Evolutionary conservation across 179 eudicot species (phyloP), one percentile per base, ranked within the genome.

Genomic region (Patellifolia procumbens): DNA sequence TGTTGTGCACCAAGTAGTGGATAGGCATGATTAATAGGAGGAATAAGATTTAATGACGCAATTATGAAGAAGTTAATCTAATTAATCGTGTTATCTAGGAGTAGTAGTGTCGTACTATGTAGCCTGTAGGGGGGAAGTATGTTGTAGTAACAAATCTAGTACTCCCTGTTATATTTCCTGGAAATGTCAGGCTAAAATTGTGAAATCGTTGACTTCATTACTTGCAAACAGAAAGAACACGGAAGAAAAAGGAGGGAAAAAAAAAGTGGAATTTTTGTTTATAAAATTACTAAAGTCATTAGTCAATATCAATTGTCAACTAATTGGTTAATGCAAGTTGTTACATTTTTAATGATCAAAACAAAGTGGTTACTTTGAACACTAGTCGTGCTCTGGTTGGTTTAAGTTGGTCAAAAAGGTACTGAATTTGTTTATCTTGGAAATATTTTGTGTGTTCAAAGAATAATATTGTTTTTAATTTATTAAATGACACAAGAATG

Each of bases 121-220:
- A 48, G 22, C 26, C 34, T 26, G 26, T 15, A 11, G 22, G 9
- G 4, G 9, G 45, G 17, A 48, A 11, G 51, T 22, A 66, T 32
- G 13, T n/a, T 19, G 70, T 48, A 66, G 70, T 66, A 66, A 64
- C 17, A 43, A n/a, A 70, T 45, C 59, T 49, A 70, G 58, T 29
- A 39, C 15, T 64, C 0, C 0, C 24, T 35, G 31, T 51, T 37
- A 66, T 39, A 22, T 37, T 66, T 42, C 70, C 70, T 39, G 51
- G 49, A 66, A 66, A 39, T 64, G 43, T 64, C 24, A 64, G 34
- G 46, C 26, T 34, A 64, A 34, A n/a, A 20, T 71, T 20, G 11
- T 26, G 52, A 34, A 75, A 66, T 75, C 52, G 67, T 76, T 76
- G 73, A 66, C 55, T 37, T 52, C 42, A 67, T 52, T 52, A 11